Evolutionary conservation across 1,139 yeast genomes (phyloP).

Genomic region (Candida anutae): DNA sequence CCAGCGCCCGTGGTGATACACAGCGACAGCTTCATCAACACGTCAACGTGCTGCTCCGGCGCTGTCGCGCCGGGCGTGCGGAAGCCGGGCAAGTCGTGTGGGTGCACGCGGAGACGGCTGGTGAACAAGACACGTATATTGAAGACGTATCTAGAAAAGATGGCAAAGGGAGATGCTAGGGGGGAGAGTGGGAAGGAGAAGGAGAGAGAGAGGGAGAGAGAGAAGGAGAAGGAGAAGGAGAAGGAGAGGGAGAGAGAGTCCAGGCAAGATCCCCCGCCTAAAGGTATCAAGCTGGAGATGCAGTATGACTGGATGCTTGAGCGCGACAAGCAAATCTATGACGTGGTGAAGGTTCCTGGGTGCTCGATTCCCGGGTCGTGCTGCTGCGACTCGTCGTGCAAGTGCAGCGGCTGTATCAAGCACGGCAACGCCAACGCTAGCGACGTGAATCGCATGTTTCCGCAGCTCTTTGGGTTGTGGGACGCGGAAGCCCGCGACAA

Average conservation of each 20-base stretch:
- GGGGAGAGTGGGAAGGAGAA: too few relatives aligned
- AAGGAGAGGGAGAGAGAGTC: too few relatives aligned
- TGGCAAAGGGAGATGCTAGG: too few relatives aligned
- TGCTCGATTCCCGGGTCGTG: constrained; percentile 47
- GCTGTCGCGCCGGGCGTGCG: constrained; percentile 10
- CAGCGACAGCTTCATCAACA: constrained; percentile 28
- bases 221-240: too few relatives aligned
- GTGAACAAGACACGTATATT: constrained; percentile 28
- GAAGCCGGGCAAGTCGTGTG: constrained; percentile 19
- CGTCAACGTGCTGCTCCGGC: constrained; percentile 26
- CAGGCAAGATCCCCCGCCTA: too few relatives aligned
- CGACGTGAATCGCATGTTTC: constrained; percentile 6
- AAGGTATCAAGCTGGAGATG: background rate
- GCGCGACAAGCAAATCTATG: constrained; percentile 8
- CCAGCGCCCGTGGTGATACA: constrained; percentile 19
- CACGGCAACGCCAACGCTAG: constrained; percentile 26
- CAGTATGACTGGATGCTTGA: background rate
- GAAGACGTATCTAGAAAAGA: constrained; percentile 27
- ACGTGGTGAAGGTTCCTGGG: constrained; percentile 25
- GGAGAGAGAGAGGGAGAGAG: too few relatives aligned
- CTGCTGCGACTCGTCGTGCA: constrained; percentile 39
- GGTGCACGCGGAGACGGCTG: constrained; percentile 12
- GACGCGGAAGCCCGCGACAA: too few relatives aligned
- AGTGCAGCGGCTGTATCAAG: constrained; percentile 40
- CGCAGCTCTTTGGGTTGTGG: constrained; percentile 1